Evolutionary conservation across 257 asterid species (phyloP).

Genomic region (Nicotiana benthamiana): DNA sequence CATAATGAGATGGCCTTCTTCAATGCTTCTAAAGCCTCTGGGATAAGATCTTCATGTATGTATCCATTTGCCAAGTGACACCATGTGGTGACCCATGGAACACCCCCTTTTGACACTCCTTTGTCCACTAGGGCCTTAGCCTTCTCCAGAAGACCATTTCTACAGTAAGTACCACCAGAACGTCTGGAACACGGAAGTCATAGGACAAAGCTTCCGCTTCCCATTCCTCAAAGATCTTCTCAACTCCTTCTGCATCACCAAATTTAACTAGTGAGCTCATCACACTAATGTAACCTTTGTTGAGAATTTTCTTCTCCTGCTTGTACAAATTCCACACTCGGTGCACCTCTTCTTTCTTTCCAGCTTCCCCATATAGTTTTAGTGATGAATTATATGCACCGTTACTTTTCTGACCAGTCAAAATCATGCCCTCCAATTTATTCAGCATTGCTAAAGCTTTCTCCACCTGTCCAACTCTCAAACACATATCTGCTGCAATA

Average conservation of each 20-base stretch:
- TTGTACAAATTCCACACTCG: slow-evolving; percentile 42
- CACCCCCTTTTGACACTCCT: slow-evolving; percentile 41
- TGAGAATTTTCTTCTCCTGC: slow-evolving; percentile 24
- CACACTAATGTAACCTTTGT: slow-evolving; percentile 50
- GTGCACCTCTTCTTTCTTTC: slow-evolving; percentile 37
- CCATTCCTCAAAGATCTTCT: slow-evolving; percentile 62
- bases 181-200: slow-evolving; percentile 56
- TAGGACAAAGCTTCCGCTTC: slow-evolving; percentile 27
- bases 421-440: slow-evolving; percentile 33
- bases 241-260: slow-evolving; percentile 41
- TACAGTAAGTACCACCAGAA: slow-evolving; percentile 46
- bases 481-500: slow-evolving; percentile 40
- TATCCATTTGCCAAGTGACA: slow-evolving; percentile 50
- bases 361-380: slow-evolving; percentile 44
- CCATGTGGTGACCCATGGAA: slow-evolving; percentile 42
- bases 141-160: slow-evolving; percentile 37
- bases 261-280: slow-evolving; percentile 43
- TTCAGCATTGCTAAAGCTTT: slow-evolving; percentile 33
- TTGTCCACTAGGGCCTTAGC: slow-evolving; percentile 39
- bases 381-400: slow-evolving; percentile 25
- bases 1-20: slow-evolving; percentile 48
- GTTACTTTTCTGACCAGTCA: neutral
- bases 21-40: slow-evolving; percentile 40
- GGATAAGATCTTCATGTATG: slow-evolving; percentile 23
- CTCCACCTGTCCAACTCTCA: slow-evolving; percentile 37